These are phyloP conservation scores for Skeletonema tropicum DNA, from an alignment of 108 stramenopile genomes.

Conservation along the genomic window DNA sequence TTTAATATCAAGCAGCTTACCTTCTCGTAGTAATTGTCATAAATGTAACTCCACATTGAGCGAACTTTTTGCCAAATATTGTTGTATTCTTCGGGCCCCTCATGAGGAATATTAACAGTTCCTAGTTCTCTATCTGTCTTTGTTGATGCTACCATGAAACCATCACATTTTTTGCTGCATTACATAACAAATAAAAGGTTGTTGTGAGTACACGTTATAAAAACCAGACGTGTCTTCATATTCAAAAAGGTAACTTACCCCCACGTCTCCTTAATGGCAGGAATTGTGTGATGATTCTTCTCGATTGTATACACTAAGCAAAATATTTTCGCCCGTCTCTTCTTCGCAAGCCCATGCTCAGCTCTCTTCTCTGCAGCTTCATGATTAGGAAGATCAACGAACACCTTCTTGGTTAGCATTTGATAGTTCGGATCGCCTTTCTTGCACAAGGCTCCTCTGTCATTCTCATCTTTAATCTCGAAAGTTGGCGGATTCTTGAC, in stretches of 20 bases:
- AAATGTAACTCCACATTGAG: conserved; percentile 94
- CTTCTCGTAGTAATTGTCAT: conserved; percentile 88
- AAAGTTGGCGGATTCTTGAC: conserved; percentile 73
- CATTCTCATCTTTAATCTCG: conserved; percentile 44
- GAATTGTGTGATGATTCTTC: conserved; percentile 65
- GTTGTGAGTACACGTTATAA: not conserved
- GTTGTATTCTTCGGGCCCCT: conserved; percentile 93
- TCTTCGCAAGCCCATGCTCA: conserved; percentile 45
- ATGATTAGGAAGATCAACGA: conserved; percentile 60
- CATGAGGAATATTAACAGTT: conserved; percentile 90
- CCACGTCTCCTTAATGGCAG: conserved; percentile 77
- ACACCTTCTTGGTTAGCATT: conserved; percentile 78
- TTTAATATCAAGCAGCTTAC: conserved; percentile 57
- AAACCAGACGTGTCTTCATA: not conserved
- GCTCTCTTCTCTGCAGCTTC: conserved; percentile 61
- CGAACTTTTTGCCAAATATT: conserved; percentile 99
- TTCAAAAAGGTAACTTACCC: conserved; percentile 54
- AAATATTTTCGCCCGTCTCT: conserved; percentile 82
- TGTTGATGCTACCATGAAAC: conserved; percentile 93
- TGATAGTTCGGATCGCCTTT: conserved; percentile 69
- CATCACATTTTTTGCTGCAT: conserved; percentile 90
- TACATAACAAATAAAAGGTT: not conserved
- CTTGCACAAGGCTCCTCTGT: conserved; percentile 25
- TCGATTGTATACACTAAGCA: conserved; percentile 88
- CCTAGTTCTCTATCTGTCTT: conserved; percentile 74